Conservation (phyloP, 345 rosid species). For the Pelargonium nanum region DNA sequence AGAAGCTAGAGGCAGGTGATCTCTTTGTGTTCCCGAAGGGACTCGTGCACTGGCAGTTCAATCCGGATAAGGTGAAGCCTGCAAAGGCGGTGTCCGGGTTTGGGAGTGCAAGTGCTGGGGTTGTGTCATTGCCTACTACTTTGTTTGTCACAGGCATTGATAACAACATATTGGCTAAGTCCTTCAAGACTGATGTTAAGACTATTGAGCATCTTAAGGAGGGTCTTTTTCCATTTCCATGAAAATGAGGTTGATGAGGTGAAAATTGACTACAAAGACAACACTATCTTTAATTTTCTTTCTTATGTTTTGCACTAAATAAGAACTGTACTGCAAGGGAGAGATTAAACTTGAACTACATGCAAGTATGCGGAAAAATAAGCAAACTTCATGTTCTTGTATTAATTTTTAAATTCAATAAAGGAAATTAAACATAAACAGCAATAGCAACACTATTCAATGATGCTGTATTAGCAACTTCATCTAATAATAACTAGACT, state of each 20-base stretch:
- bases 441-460: too few species aligned
- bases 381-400: too few species aligned
- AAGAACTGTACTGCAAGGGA: too few species aligned
- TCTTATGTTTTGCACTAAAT: background rate
- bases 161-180: constrained; percentile 21
- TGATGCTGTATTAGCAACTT: too few species aligned
- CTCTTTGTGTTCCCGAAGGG: constrained; percentile 32
- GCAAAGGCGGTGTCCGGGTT: constrained; percentile 20
- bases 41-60: constrained; percentile 26
- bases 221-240: constrained; percentile 15
- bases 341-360: too few species aligned
- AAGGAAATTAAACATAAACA: too few species aligned
- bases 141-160: constrained; percentile 25
- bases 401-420: too few species aligned
- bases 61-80: background rate
- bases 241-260: too few species aligned
- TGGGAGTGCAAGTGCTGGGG: constrained; percentile 26
- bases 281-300: background rate
- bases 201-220: constrained; percentile 21
- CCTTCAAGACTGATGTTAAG: constrained; percentile 24
- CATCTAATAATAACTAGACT: too few species aligned
- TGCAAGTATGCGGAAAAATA: too few species aligned
- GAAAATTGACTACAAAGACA: too few species aligned
- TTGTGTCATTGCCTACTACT: constrained; percentile 17
- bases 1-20: constrained; percentile 21